phyloP scores from a whole-genome alignment of 1,139 yeast species.

The Debaryomyces nepalensis region DNA sequence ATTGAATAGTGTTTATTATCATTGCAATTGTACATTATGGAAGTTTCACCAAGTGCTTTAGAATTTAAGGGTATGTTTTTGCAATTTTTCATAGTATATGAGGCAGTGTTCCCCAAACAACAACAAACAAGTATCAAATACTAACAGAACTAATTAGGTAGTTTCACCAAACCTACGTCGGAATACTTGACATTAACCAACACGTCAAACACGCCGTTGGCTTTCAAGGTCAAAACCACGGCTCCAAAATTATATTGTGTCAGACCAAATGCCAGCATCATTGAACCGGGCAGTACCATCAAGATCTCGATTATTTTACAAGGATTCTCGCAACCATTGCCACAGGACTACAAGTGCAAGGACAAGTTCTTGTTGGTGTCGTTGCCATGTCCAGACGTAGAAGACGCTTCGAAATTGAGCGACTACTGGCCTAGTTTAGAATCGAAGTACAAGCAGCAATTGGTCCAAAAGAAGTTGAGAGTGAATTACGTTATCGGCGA shows the following conservation, averaged over 20 bases:
- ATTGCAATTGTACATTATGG: conserved; percentile 42
- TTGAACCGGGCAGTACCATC: conserved; percentile 73
- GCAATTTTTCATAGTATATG: not conserved
- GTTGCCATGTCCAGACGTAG: conserved; percentile 69
- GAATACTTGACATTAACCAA: conserved; percentile 72
- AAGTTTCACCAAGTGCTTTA: conserved; percentile 60
- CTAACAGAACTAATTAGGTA: conserved; percentile 40
- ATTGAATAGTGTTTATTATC: conserved; percentile 4
- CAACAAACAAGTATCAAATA: not conserved
- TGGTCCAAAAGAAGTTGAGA: conserved; percentile 76
- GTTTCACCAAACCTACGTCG: conserved; percentile 75
- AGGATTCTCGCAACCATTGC: conserved; percentile 78
- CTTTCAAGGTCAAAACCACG: conserved; percentile 97
- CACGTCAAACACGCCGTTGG: conserved; percentile 63
- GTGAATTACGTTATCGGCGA: conserved; percentile 62
- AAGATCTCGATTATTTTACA: conserved; percentile 84
- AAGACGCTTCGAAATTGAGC: conserved; percentile 61
- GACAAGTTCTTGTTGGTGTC: conserved; percentile 93
- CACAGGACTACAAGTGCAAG: conserved; percentile 74
- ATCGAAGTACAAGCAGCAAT: conserved; percentile 58
- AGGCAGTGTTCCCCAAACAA: not conserved
- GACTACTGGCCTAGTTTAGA: conserved; percentile 78
- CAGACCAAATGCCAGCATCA: conserved; percentile 87
- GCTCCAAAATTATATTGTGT: conserved; percentile 97
- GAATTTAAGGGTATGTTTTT: conserved; percentile 75